Conservation (phyloP, 257 asterid genomes). For the Rauvolfia tetraphylla region DNA sequence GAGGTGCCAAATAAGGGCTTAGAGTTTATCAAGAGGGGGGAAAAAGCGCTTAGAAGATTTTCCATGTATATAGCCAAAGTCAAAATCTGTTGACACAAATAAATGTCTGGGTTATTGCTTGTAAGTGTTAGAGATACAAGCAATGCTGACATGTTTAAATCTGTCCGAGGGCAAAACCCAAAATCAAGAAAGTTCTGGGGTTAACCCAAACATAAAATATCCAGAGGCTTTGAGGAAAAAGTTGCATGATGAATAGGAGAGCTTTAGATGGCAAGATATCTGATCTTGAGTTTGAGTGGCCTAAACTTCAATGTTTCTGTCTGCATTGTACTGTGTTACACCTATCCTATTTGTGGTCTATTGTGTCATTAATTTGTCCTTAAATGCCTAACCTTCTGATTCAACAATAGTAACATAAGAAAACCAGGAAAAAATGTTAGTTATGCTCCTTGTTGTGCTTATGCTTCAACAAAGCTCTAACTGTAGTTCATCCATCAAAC, state of each 20-base stretch:
- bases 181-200: too few species aligned
- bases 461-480: too few species aligned
- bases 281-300: not conserved
- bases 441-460: not conserved
- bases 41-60: too few species aligned
- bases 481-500: too few species aligned
- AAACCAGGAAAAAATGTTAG: not conserved
- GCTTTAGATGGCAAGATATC: not conserved
- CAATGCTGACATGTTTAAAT: too few species aligned
- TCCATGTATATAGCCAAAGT: too few species aligned
- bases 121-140: not conserved
- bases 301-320: not conserved
- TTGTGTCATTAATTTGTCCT: not conserved
- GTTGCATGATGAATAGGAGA: not conserved
- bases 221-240: not conserved
- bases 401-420: not conserved
- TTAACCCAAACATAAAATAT: too few species aligned
- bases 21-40: too few species aligned
- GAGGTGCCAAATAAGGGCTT: not conserved
- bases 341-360: not conserved
- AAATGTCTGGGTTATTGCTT: not conserved
- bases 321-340: not conserved
- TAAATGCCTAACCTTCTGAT: not conserved
- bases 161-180: too few species aligned
- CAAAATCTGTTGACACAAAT: too few species aligned